Conservation (phyloP, 495 filamentous ascomycete species). For the Aspergillus homomorphus region DNA sequence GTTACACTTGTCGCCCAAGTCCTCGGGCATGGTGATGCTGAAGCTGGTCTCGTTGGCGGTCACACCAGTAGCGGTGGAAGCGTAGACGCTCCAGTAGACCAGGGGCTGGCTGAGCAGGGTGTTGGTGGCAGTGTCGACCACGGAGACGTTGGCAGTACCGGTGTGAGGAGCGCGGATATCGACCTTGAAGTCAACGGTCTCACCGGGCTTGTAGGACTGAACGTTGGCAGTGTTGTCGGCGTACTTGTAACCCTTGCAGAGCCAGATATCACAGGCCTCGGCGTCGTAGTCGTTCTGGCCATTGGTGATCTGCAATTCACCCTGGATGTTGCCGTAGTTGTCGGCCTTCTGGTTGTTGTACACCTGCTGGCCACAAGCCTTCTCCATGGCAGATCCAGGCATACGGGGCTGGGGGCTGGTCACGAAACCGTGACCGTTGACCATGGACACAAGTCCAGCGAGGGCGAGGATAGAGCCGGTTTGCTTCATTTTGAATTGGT, state of each 20-base stretch:
- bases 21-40: conserved; percentile 60
- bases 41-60: conserved; percentile 61
- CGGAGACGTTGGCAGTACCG: conserved; percentile 66
- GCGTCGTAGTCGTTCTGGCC: conserved; percentile 56
- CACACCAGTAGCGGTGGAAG: conserved; percentile 44
- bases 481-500: conserved; percentile 37
- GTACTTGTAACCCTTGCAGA: conserved; percentile 72
- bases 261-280: conserved; percentile 59
- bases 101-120: conserved; percentile 55
- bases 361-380: conserved; percentile 62
- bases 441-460: conserved; percentile 50
- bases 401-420: conserved; percentile 54
- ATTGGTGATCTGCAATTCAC: conserved; percentile 56
- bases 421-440: conserved; percentile 62
- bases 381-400: conserved; percentile 56
- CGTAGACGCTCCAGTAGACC: conserved; percentile 56
- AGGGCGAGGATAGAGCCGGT: conserved; percentile 35
- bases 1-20: conserved; percentile 53
- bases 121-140: conserved; percentile 62
- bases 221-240: conserved; percentile 67
- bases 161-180: conserved; percentile 62
- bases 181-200: conserved; percentile 57
- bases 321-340: conserved; percentile 67
- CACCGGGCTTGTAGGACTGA: conserved; percentile 56
- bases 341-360: conserved; percentile 58